Percentiles rank a stretch among this genome's conserved stretches.
These are phyloP conservation scores for Rhizopogon roseolus DNA, from an alignment of 768 basidiomycete genomes.

Conservation along the genomic window DNA sequence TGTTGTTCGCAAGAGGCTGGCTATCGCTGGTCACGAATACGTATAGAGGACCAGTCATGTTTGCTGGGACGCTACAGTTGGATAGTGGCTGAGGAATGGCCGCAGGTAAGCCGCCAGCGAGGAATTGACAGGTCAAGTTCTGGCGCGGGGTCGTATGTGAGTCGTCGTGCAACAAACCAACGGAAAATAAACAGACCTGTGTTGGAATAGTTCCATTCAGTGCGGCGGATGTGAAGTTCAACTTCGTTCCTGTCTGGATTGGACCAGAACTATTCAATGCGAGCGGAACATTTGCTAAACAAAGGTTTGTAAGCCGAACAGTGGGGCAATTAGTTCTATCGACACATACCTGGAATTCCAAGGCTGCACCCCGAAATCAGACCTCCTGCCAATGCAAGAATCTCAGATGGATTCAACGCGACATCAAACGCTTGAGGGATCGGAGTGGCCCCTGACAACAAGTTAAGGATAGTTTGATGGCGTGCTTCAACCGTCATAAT, in stretches of 20 bases:
- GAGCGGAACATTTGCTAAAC: conserved; percentile 54
- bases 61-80: conserved; percentile 58
- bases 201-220: conserved; percentile 44
- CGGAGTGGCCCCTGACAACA: conserved; percentile 50
- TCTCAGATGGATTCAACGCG: conserved; percentile 61
- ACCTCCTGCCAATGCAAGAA: conserved; percentile 60
- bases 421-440: conserved; percentile 74
- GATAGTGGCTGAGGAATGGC: conserved; percentile 56
- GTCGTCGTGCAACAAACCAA: neutral
- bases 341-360: conserved; percentile 46
- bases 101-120: conserved; percentile 54
- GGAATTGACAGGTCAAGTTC: conserved; percentile 71
- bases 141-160: conserved; percentile 21
- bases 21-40: conserved; percentile 62
- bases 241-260: conserved; percentile 49
- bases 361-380: conserved; percentile 70
- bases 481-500: conserved; percentile 82
- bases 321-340: neutral
- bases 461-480: conserved; percentile 74
- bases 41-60: conserved; percentile 71
- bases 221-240: conserved; percentile 57
- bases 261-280: conserved; percentile 60
- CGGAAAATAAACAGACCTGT: conserved; percentile 28
- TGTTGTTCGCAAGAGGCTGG: conserved; percentile 59
- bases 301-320: neutral